These are phyloP conservation scores for Phanerochaete carnosa DNA, from an alignment of 768 basidiomycete genomes.

Conservation along the genomic window DNA sequence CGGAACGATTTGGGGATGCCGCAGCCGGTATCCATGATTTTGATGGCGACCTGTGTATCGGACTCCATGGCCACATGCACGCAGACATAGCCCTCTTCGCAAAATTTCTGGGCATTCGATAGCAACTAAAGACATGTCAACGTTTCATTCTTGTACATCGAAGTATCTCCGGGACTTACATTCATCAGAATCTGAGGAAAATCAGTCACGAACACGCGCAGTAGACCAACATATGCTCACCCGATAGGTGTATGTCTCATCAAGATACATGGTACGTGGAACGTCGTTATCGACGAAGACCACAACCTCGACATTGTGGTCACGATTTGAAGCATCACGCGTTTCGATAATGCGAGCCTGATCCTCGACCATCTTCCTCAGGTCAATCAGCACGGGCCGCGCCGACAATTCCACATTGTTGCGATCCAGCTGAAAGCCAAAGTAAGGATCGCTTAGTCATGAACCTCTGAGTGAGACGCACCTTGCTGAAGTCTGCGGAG, in stretches of 20 bases:
- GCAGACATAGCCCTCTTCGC: conserved; percentile 25
- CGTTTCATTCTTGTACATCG: not conserved
- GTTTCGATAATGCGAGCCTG: conserved; percentile 25
- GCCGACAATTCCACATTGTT: conserved; percentile 26
- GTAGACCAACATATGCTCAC: conserved; percentile 11
- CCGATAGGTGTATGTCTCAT: conserved; percentile 26
- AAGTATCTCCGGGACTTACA: conserved; percentile 10
- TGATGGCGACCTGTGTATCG: conserved; percentile 15
- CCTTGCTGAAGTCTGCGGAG: conserved; percentile 27
- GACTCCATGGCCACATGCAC: conserved; percentile 16
- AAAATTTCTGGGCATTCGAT: conserved; percentile 28
- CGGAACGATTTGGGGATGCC: conserved; percentile 26
- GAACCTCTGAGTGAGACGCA: not conserved
- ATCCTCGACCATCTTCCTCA: conserved; percentile 26
- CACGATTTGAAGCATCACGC: conserved; percentile 6
- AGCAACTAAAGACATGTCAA: conserved; percentile 15
- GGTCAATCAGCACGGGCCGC: conserved; percentile 22
- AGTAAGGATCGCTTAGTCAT: not conserved
- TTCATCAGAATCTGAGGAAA: conserved; percentile 22
- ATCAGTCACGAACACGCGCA: not conserved
- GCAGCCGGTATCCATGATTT: conserved; percentile 25
- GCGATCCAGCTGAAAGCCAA: conserved; percentile 19
- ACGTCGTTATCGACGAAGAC: conserved; percentile 20
- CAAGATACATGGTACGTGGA: conserved; percentile 21
- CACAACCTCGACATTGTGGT: conserved; percentile 22